Evolutionary conservation across 257 asterid genomes (phyloP).

Genomic region (Solanum gracilifrons): DNA sequence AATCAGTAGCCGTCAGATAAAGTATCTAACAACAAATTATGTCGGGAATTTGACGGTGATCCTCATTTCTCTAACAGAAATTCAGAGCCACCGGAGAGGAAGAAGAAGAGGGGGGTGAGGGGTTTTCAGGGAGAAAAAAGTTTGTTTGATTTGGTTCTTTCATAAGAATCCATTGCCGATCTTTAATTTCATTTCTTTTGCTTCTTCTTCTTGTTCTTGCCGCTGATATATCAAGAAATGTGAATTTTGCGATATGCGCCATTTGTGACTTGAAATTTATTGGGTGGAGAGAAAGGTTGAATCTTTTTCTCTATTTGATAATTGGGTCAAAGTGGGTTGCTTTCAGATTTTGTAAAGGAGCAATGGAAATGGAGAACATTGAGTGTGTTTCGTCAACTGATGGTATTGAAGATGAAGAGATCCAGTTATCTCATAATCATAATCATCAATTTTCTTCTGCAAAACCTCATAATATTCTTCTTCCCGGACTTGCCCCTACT

Average conservation of each 20-base stretch:
- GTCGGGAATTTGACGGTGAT: slow-evolving; percentile 27
- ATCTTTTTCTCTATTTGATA: background rate
- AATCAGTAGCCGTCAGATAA: slow-evolving; percentile 30
- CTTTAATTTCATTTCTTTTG: background rate
- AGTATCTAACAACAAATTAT: slow-evolving; percentile 13
- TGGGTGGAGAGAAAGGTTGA: background rate
- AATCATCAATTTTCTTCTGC: slow-evolving; percentile 23
- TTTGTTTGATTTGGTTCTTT: background rate
- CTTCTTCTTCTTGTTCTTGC: background rate
- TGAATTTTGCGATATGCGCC: background rate
- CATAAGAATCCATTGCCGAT: background rate
- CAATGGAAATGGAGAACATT: slow-evolving; percentile 56
- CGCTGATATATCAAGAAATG: background rate
- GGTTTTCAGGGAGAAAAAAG: slow-evolving; percentile 2
- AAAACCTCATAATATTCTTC: slow-evolving; percentile 27
- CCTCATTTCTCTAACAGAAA: slow-evolving; percentile 28
- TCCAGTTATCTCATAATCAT: slow-evolving; percentile 34
- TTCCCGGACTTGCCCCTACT: slow-evolving; percentile 47
- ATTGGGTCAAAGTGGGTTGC: background rate
- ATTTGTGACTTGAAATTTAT: background rate
- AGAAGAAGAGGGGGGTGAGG: background rate
- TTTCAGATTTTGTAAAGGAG: background rate
- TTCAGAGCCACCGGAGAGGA: background rate
- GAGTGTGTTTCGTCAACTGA: slow-evolving; percentile 62
- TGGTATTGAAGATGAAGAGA: slow-evolving; percentile 76